phyloP scores from a whole-genome alignment of 2,329 filamentous ascomycete genomes.

The Rhytidhysteron rufulum region DNA sequence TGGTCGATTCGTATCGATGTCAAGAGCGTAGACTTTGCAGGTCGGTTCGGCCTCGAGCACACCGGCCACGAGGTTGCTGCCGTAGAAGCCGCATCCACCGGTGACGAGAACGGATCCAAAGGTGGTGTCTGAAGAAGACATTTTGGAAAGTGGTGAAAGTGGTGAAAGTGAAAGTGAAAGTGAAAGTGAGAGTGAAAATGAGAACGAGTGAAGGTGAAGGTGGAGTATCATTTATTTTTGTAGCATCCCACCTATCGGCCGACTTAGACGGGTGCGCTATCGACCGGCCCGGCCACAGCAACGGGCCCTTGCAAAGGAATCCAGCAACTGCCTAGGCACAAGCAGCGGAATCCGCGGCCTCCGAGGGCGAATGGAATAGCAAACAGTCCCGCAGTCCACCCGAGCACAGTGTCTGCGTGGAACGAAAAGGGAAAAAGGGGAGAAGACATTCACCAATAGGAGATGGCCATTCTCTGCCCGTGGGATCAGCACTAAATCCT shows the following conservation, averaged over 20 bases:
- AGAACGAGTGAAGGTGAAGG: background rate
- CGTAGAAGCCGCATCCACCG: constrained; percentile 13
- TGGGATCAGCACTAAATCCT: constrained; percentile 9
- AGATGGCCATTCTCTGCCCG: background rate
- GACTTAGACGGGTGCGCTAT: no score
- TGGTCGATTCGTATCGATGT: constrained; percentile 7
- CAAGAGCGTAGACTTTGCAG: constrained; percentile 9
- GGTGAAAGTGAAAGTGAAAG: background rate
- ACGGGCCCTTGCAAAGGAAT: no score
- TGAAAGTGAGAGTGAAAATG: background rate
- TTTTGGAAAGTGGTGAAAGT: constrained; percentile 1
- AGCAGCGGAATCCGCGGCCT: no score
- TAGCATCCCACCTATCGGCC: no score
- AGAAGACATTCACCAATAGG: constrained; percentile 3
- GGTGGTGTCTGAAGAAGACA: constrained; percentile 1
- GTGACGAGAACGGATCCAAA: constrained; percentile 11
- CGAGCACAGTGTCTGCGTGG: no score
- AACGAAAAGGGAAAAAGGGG: no score
- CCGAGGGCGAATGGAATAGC: no score
- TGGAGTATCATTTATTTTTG: no score
- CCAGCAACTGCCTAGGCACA: no score
- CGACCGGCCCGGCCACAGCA: no score
- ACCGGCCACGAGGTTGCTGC: constrained; percentile 7
- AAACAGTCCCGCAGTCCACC: no score
- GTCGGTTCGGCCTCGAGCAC: constrained; percentile 8